Evolutionary conservation across 2,329 filamentous ascomycete species (phyloP), one percentile per base, ranked within the genome.

Genomic region (Sarocladium kiliense): DNA sequence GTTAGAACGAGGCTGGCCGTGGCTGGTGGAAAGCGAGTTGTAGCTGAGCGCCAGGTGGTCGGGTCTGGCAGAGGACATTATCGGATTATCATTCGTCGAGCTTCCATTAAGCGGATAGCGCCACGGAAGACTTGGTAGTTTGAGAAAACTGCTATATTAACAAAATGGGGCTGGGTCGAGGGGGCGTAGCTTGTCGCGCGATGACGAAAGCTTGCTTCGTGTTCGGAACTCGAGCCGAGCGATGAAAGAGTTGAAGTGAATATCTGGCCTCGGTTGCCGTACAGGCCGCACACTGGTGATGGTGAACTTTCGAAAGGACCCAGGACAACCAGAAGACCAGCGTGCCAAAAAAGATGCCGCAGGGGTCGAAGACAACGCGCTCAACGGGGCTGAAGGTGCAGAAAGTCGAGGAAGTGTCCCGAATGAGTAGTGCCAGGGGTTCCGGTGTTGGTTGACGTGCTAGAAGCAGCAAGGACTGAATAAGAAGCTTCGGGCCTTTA

Each of bases 21-120:
- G 50, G 66, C 83, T 77, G 69, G 82, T 80, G 70, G 84, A 73
- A 72, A 87, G 85, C 58, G 85, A 80, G 63, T 89, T 83, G 74
- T 90, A 92, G 76, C 89, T 89, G 73, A 94, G 84, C 70, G 87
- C 87, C 78, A 94, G 82, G 72, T 93, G 89, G 71, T 96, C 90
- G 67, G 89, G 84, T 82, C 91, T 87, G 72, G 87, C 80, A 75
- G 83, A 89, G 79, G 89, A 88, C 91, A 96, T 96, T 91, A 93
- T 91, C 82, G 79, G 91, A 53, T 53, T 53, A 53, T 30, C 50
- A 53, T 53, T 39, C 50, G 50, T 53, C 21, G 30, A 26, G 50
- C 23, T 41, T 53, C 50, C 50, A 53, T 53, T 25, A 53, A 53
- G n/a, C 21, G 26, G 5, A 12, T 14, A 27, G 27, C 3, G 26